These are phyloP conservation scores for Chalaropsis ovoidea DNA, from an alignment of 2,329 filamentous ascomycete species.

Conservation along the genomic window DNA sequence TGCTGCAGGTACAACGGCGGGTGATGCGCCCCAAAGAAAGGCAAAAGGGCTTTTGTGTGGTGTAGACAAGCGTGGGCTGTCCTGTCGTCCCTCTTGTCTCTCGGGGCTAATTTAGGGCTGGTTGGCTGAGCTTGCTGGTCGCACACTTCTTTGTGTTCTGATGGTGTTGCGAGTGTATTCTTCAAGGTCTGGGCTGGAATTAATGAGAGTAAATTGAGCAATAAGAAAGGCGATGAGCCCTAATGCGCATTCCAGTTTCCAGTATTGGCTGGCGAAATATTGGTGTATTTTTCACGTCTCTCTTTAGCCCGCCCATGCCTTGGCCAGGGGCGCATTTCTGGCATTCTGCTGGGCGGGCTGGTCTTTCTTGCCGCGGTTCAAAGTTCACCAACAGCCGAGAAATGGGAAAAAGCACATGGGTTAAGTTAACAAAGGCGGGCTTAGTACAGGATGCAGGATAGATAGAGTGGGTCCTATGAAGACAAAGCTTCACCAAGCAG, in stretches of 20 bases:
- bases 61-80: not conserved
- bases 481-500: too few species aligned
- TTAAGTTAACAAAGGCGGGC: constrained; percentile 2
- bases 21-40: not conserved
- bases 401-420: not conserved
- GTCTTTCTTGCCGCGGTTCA: constrained; percentile 14
- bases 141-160: not conserved
- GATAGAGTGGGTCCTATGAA: too few species aligned
- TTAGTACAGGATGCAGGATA: not conserved
- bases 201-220: not conserved
- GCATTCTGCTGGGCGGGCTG: not conserved
- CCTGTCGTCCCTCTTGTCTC: not conserved
- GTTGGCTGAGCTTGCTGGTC: not conserved
- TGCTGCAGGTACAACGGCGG: not conserved
- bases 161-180: not conserved
- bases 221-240: not conserved
- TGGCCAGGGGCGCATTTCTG: not conserved
- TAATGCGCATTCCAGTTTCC: not conserved
- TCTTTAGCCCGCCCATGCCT: not conserved
- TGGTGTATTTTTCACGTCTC: not conserved
- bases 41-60: not conserved
- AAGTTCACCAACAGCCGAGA: constrained; percentile 15
- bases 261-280: not conserved
- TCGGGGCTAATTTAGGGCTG: not conserved
- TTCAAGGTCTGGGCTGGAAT: not conserved